A percentile compares a stretch with the other conserved stretches of the same genome.
These are phyloP conservation scores for Hygrocybe coccinea DNA, from an alignment of 768 basidiomycete species.

Conservation along the genomic window DNA sequence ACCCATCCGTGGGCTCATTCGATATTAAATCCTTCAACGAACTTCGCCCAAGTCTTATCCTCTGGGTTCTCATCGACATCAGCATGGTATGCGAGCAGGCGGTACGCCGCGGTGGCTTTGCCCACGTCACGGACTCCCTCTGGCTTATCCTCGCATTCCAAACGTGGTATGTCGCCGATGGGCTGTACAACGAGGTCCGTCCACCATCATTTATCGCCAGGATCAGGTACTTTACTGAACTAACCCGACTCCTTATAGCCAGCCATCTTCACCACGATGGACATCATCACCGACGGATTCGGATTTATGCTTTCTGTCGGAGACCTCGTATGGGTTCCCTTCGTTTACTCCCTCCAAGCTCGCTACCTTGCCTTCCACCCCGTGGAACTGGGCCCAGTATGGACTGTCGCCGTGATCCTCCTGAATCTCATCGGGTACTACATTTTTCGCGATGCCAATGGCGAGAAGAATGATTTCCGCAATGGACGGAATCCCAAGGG, in stretches of 20 bases:
- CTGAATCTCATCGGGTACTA: constrained; percentile 76
- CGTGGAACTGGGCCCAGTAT: constrained; percentile 64
- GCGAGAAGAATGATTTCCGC: constrained; percentile 94
- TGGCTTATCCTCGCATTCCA: constrained; percentile 85
- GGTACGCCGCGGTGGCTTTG: constrained; percentile 64
- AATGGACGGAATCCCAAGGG: constrained; percentile 93
- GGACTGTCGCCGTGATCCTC: constrained; percentile 52
- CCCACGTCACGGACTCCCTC: constrained; percentile 81
- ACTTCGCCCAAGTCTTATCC: constrained; percentile 83
- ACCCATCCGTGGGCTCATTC: constrained; percentile 75
- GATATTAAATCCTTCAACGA: constrained; percentile 74
- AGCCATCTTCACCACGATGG: constrained; percentile 91
- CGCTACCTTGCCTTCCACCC: constrained; percentile 91
- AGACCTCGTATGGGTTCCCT: constrained; percentile 91
- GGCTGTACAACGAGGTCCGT: constrained; percentile 81
- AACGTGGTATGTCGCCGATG: constrained; percentile 79
- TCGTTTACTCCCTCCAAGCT: constrained; percentile 89
- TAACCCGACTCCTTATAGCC: constrained; percentile 42
- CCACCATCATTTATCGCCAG: background rate
- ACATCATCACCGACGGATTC: constrained; percentile 95
- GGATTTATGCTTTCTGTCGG: constrained; percentile 97
- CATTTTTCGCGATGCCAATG: constrained; percentile 85
- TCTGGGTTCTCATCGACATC: constrained; percentile 88
- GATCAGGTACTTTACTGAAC: background rate
- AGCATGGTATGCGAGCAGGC: constrained; percentile 91